Evolutionary conservation across 202 grass and related monocot genomes (phyloP).

Genomic region (Digitaria exilis): DNA sequence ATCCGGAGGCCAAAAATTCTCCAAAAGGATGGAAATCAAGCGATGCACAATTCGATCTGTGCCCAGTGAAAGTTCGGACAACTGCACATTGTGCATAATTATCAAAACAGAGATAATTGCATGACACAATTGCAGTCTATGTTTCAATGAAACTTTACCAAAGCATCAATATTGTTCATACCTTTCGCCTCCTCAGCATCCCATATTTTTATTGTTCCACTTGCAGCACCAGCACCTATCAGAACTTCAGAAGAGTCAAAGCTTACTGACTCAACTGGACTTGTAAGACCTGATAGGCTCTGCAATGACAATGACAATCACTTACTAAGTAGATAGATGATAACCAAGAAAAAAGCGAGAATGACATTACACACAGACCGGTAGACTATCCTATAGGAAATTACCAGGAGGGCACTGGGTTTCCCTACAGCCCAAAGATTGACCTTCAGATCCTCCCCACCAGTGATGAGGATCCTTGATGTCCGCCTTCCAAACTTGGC

Average conservation of each 20-base stretch:
- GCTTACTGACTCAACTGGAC: constrained; percentile 86
- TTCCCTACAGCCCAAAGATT: constrained; percentile 95
- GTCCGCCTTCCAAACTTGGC: constrained; percentile 76
- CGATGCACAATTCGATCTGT: constrained; percentile 80
- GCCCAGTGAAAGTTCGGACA: constrained; percentile 81
- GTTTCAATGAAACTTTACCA: constrained; percentile 16
- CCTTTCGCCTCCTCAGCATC: constrained; percentile 80
- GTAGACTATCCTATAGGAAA: constrained; percentile 11
- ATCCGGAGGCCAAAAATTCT: constrained; percentile 90
- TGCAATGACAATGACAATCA: constrained; percentile 42
- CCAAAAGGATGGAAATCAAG: constrained; percentile 97
- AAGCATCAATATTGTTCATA: constrained; percentile 35
- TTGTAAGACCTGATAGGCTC: constrained; percentile 81
- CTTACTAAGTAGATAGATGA: constrained; percentile 29
- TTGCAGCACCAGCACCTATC: constrained; percentile 77
- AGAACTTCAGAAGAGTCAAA: constrained; percentile 88
- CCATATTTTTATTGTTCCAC: constrained; percentile 95
- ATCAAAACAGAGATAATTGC: constrained; percentile 28
- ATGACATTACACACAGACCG: neutral
- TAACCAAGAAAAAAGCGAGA: constrained; percentile 23
- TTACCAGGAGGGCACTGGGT: constrained; percentile 78
- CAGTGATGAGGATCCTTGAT: constrained; percentile 80
- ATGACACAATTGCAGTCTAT: constrained; percentile 11
- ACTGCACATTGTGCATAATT: constrained; percentile 46
- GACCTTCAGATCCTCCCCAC: constrained; percentile 86